Percentiles rank a stretch among this genome's conserved stretches.
These are phyloP conservation scores for Myxozyma neotropica DNA, from an alignment of 805 yeast species.

Conservation along the genomic window DNA sequence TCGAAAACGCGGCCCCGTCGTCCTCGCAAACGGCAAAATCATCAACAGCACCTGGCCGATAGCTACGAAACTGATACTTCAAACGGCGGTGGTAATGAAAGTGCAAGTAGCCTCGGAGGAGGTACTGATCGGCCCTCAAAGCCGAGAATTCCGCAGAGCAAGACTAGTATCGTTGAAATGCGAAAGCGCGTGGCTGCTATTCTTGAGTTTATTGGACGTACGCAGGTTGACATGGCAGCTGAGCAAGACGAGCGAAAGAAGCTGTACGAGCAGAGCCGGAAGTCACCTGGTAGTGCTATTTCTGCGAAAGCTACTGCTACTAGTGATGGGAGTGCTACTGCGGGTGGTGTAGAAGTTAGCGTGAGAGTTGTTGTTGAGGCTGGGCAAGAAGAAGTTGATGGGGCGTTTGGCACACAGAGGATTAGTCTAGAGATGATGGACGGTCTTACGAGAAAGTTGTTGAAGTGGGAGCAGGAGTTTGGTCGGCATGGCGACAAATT, in stretches of 20 bases:
- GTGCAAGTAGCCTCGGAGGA: neutral
- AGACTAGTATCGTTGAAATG: too few species aligned
- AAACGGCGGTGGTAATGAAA: neutral
- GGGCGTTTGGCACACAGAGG: slow-evolving; percentile 54
- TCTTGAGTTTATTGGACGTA: slow-evolving; percentile 84
- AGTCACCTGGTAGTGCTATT: slow-evolving; percentile 4
- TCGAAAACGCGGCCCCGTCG: neutral
- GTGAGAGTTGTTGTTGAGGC: slow-evolving; percentile 20
- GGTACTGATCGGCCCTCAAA: slow-evolving; percentile 64
- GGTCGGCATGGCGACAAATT: slow-evolving; percentile 49
- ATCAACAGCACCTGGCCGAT: neutral
- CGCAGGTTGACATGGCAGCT: slow-evolving; percentile 77
- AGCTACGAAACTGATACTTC: slow-evolving; percentile 17
- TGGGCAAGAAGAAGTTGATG: slow-evolving; percentile 41
- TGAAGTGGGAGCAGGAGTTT: slow-evolving; percentile 78
- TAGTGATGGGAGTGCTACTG: neutral
- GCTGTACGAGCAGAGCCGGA: slow-evolving; percentile 46
- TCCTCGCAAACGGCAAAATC: neutral
- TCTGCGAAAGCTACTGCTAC: neutral
- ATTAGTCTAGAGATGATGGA: slow-evolving; percentile 71
- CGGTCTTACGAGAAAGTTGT: slow-evolving; percentile 65
- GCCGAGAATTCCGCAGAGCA: slow-evolving; percentile 75
- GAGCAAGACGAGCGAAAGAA: slow-evolving; percentile 65
- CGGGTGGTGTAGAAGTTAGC: neutral
- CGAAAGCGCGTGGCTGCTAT: slow-evolving; percentile 66